Evolutionary conservation across 2,329 filamentous ascomycete genomes (phyloP), one percentile per base, ranked within the genome.

Genomic region (Alternaria viburni): DNA sequence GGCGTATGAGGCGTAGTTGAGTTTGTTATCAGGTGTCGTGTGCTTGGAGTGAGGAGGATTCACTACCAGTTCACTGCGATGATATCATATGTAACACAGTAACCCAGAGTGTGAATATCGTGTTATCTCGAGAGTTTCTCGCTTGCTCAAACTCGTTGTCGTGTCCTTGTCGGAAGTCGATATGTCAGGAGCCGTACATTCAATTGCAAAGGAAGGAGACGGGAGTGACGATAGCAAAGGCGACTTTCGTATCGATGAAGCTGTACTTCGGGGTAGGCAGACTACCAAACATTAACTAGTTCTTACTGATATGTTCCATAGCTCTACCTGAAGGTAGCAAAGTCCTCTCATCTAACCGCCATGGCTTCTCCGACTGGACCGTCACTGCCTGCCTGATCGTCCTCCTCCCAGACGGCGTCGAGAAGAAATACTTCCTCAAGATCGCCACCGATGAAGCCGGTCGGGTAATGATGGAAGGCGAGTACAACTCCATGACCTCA

Each of bases 251-350:
- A 36, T 36, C 32, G 32, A 36, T 15, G 32, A 36, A 15, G 32
- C 32, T 36, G 32, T 36, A 36, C 32, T 36, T 10, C 32, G 15
- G 15, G 8, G 15, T 36, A 36, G 7, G 15, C 8, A 36, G 13
- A 36, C 15, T n/a, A 36, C 0, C 15, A n/a, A 4, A 0, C 4
- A n/a, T n/a, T 36, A n/a, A 0, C 2, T 0, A 2, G 15, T 36
- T 2, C 3, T 36, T 36, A 36, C 32, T 36, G 32, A 36, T 36
- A 36, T 36, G 7, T n/a, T 36, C 32, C 3, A 46, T 25, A 30
- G 47, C 26, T 50, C 47, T 30, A 5, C 47, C 7, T 0, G 25
- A 10, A 8, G 26, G 47, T 4, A 50, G n/a, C 47, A 30, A 9
- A 8, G 23, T 50, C 10, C 17, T 50, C 47, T 30, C 25, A 13